Evolutionary conservation across 768 basidiomycete species (phyloP), one percentile per base, ranked within the genome.

Genomic region (Tephrocybe sp.): DNA sequence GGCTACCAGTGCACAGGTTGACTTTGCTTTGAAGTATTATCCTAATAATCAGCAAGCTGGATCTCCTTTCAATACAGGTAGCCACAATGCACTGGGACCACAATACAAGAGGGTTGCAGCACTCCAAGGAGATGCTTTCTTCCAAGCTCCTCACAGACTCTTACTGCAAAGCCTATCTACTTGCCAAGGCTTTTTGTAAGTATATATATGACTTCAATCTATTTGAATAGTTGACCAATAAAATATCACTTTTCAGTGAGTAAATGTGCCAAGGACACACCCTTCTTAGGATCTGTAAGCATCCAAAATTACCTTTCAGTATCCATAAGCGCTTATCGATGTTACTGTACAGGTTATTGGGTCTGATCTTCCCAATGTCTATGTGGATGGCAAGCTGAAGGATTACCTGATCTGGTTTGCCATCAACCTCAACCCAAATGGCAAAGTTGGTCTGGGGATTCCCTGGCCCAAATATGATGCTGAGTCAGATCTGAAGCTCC

Each of bases 21-120:
- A 53, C 7, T 21, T 51, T 6, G 12, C 72, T 31, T 36, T 48
- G 12, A 24, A 54, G 2, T 36, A 64, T 15, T 78, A 78, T 42
- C 68, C 78, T 2, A 46, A 54, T 2, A 69, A 75, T 48, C 59
- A 67, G 1, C 55, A 61, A 0, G 54, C 65, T n/a, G 79, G 80
- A 7, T 79, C 77, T 4, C 80, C 80, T 0, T 82, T 70, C 52
- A 68, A 68, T 44, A 80, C 78, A 0, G 70, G 73, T 0, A 34
- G 57, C 18, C 39, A 63, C 19, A 73, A 79, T 37, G 67, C 66
- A 0, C 55, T 74, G 3, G 68, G 72, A 2, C 69, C 76, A 0
- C 71, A 82, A 50, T 81, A 68, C 63, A 82, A 82, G 57, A 64
- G 78, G 1, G 38, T 79, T 5, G 73, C 79, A 1, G 69, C 79